Evolutionary conservation across 129 eudicot species (phyloP).

Genomic region (Logfia minima): DNA sequence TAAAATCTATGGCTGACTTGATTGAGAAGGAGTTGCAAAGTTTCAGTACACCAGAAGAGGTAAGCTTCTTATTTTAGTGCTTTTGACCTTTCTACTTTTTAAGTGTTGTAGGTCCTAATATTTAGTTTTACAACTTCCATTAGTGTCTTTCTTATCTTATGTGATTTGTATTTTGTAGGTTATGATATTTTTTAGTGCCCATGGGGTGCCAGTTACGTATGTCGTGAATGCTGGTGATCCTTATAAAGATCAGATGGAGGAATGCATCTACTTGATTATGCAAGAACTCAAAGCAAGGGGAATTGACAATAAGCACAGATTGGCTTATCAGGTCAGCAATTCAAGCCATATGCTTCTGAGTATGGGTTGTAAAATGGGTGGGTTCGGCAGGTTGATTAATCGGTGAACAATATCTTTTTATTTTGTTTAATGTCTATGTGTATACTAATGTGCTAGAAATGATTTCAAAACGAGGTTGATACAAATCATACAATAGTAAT

Average conservation of each 20-base stretch:
- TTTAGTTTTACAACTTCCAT: not conserved
- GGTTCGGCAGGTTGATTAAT: not conserved
- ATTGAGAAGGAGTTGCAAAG: slow-evolving; percentile 67
- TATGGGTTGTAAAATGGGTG: not conserved
- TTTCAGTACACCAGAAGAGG: slow-evolving; percentile 68
- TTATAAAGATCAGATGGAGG: slow-evolving; percentile 87
- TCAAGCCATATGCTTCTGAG: not conserved
- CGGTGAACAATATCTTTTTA: not conserved
- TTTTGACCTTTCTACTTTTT: not conserved
- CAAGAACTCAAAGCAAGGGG: slow-evolving; percentile 81
- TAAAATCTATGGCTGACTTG: slow-evolving; percentile 84
- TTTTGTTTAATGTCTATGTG: not conserved
- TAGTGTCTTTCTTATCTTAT: not conserved
- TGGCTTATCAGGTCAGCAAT: slow-evolving; percentile 73
- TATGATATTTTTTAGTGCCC: slow-evolving; percentile 93
- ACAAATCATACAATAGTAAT: not conserved
- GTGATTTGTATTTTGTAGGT: slow-evolving; percentile 38
- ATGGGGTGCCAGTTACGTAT: slow-evolving; percentile 87
- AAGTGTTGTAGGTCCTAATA: not conserved
- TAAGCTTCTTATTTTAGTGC: slow-evolving; percentile 3
- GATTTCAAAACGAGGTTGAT: not conserved
- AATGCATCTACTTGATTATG: slow-evolving; percentile 78
- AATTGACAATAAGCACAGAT: slow-evolving; percentile 53
- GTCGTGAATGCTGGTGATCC: slow-evolving; percentile 90
- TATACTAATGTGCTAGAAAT: not conserved